These are phyloP conservation scores for Lasiosphaeria miniovina DNA, from an alignment of 495 filamentous ascomycete genomes.

Conservation along the genomic window DNA sequence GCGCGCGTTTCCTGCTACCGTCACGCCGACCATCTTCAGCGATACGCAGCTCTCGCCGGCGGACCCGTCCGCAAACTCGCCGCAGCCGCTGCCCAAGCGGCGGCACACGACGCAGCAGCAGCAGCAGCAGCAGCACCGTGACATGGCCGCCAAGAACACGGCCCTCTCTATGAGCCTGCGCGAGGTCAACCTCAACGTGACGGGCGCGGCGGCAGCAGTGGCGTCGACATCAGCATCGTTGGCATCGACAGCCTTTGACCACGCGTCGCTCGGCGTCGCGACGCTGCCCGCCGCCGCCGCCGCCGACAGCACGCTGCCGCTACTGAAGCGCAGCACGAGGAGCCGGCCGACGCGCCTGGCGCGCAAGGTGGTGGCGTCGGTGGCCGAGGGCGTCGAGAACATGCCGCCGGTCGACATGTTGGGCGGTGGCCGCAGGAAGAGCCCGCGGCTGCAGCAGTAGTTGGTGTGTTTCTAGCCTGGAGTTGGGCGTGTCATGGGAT, in stretches of 20 bases:
- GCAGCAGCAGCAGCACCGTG: too few species aligned
- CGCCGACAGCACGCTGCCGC: constrained; percentile 37
- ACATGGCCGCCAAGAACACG: too few species aligned
- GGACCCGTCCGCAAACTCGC: too few species aligned
- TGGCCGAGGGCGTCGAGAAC: constrained; percentile 62
- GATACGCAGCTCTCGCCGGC: constrained; percentile 33
- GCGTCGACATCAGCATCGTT: neutral
- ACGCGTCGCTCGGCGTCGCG: constrained; percentile 24
- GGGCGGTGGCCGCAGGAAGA: constrained; percentile 49
- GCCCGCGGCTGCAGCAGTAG: constrained; percentile 42
- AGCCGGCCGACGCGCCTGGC: constrained; percentile 38
- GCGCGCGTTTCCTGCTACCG: too few species aligned
- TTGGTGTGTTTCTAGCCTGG: neutral
- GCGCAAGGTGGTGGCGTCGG: constrained; percentile 41
- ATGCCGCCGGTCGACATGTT: constrained; percentile 45
- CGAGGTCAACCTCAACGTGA: constrained; percentile 45
- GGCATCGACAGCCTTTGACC: constrained; percentile 28
- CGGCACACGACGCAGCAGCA: too few species aligned
- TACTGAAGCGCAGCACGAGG: constrained; percentile 53
- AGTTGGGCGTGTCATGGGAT: neutral
- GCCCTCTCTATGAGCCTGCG: constrained; percentile 36
- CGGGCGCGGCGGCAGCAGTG: neutral
- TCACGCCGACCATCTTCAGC: constrained; percentile 29
- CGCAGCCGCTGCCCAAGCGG: too few species aligned
- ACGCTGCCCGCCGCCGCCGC: constrained; percentile 24